These are phyloP conservation scores for Amanita polypyramis DNA, from an alignment of 768 basidiomycete species.

Conservation along the genomic window DNA sequence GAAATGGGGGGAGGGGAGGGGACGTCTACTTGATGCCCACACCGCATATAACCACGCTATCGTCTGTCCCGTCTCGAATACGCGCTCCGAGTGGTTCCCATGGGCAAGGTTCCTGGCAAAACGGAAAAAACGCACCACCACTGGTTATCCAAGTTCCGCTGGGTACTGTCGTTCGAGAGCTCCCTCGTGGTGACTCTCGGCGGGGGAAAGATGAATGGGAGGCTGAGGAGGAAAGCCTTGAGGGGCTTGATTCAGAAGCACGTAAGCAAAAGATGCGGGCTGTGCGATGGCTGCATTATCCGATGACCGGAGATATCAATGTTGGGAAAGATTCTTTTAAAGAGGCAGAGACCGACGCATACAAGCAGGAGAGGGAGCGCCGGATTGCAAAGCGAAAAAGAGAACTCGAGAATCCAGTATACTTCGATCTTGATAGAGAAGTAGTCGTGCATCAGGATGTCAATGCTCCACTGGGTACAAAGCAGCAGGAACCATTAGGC, in stretches of 20 bases:
- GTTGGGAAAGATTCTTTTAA: constrained; percentile 53
- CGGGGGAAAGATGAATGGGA: constrained; percentile 64
- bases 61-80: constrained; percentile 58
- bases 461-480: constrained; percentile 56
- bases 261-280: constrained; percentile 51
- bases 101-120: constrained; percentile 82
- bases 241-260: constrained; percentile 35
- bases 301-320: constrained; percentile 52
- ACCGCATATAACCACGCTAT: constrained; percentile 66
- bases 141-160: constrained; percentile 74
- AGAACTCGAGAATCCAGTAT: constrained; percentile 31
- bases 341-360: constrained; percentile 55
- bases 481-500: constrained; percentile 41
- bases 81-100: constrained; percentile 55
- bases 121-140: constrained; percentile 67
- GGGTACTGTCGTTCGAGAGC: constrained; percentile 80
- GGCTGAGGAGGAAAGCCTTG: constrained; percentile 51
- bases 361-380: constrained; percentile 51
- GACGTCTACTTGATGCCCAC: constrained; percentile 80
- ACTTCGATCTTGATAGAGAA: constrained; percentile 53
- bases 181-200: constrained; percentile 55
- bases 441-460: constrained; percentile 28
- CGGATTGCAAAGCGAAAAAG: constrained; percentile 36
- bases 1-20: constrained; percentile 84
- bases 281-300: constrained; percentile 75